Percentiles rank a stretch among this genome's conserved stretches.
Evolutionary conservation across 352 stramenopile genomes (phyloP).

Genomic region (Phytophthora palmivora): DNA sequence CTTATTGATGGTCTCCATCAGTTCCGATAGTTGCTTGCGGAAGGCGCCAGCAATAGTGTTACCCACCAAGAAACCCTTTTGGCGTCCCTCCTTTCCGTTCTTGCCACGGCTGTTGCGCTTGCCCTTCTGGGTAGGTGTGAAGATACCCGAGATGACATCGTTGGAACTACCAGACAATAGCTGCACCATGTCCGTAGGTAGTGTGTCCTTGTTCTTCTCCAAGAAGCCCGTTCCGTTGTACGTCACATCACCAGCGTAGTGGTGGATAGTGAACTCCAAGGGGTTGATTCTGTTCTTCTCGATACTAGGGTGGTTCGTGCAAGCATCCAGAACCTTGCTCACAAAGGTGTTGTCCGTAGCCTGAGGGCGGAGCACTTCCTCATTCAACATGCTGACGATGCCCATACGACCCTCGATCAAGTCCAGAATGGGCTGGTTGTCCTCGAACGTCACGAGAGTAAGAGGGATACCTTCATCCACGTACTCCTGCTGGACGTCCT

Average conservation of each 20-base stretch:
- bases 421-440: conserved; percentile 93
- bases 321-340: conserved; percentile 81
- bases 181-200: conserved; percentile 82
- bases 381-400: conserved; percentile 94
- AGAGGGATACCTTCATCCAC: conserved; percentile 92
- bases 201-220: conserved; percentile 90
- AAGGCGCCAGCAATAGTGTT: conserved; percentile 88
- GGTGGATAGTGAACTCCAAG: conserved; percentile 80
- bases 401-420: conserved; percentile 89
- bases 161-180: conserved; percentile 70
- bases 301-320: conserved; percentile 81
- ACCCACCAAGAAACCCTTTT: conserved; percentile 83
- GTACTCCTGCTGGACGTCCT: conserved; percentile 96
- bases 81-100: conserved; percentile 53
- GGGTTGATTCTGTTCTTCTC: conserved; percentile 89
- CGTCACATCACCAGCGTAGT: conserved; percentile 86
- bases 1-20: conserved; percentile 91
- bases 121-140: conserved; percentile 44
- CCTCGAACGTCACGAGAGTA: conserved; percentile 87
- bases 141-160: conserved; percentile 74
- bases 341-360: conserved; percentile 87
- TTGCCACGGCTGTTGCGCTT: conserved; percentile 55
- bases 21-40: conserved; percentile 83
- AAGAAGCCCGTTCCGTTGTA: conserved; percentile 82
- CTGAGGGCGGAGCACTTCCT: conserved; percentile 93